Conservation (phyloP, 768 basidiomycete genomes). For the Xerocomellus amylosporus region DNA sequence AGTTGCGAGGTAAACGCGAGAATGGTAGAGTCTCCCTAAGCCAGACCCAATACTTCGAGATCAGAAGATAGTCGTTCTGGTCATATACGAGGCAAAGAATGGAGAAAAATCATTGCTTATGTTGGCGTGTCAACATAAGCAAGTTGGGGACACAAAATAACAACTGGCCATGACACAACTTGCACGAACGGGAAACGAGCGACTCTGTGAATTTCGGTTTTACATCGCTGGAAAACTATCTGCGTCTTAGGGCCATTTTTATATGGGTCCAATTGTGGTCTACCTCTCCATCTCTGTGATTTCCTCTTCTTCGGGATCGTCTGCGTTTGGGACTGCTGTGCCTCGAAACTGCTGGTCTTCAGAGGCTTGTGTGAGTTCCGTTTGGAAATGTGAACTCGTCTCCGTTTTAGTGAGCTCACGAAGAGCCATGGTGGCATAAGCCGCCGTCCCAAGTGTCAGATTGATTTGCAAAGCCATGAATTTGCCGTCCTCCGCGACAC, state of each 20-base stretch:
- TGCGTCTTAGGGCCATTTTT: background rate
- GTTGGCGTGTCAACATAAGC: too few relatives aligned
- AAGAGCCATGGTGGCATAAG: conserved; percentile 98
- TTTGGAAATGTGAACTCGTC: conserved; percentile 90
- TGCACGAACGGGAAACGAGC: background rate
- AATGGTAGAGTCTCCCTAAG: too few relatives aligned
- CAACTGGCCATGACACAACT: too few relatives aligned
- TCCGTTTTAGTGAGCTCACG: conserved; percentile 94
- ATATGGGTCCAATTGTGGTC: background rate
- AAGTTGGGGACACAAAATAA: too few relatives aligned
- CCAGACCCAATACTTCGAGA: too few relatives aligned
- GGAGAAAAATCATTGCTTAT: too few relatives aligned
- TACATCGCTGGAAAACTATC: background rate
- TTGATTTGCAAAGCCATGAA: conserved; percentile 87
- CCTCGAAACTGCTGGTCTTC: conserved; percentile 83
- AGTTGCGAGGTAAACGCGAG: too few relatives aligned
- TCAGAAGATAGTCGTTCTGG: too few relatives aligned
- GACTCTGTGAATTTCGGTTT: background rate
- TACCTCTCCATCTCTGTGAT: conserved; percentile 6
- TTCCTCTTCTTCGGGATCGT: conserved; percentile 25
- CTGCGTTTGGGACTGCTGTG: conserved; percentile 24
- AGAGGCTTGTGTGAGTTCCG: conserved; percentile 66
- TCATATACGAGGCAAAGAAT: too few relatives aligned
- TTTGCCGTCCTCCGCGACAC: conserved; percentile 64
- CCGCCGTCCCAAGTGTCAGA: conserved; percentile 82